Evolutionary conservation across 2,329 filamentous ascomycete genomes (phyloP).

Genomic region (Bimuria novae-zelandiae): DNA sequence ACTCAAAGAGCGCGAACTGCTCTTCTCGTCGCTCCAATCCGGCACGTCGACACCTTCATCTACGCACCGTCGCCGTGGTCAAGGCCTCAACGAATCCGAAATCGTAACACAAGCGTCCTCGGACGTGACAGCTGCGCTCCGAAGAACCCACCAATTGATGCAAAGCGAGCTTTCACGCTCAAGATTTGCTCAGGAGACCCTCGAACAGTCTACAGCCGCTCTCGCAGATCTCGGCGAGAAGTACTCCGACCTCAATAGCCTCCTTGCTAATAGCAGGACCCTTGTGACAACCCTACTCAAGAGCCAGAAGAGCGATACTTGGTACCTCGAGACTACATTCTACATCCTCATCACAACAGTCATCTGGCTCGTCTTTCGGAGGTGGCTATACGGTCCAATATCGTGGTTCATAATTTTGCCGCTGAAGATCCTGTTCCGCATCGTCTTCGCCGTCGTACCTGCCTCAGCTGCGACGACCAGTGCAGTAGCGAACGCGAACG

Average conservation of each 20-base stretch:
- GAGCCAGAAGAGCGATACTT: conserved; percentile 95
- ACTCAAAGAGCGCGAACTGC: conserved; percentile 73
- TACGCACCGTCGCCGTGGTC: conserved; percentile 43
- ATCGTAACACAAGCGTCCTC: conserved; percentile 74
- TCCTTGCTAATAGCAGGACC: conserved; percentile 74
- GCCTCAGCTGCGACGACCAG: conserved; percentile 29
- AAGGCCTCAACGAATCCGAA: conserved; percentile 69
- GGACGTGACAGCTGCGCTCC: conserved; percentile 82
- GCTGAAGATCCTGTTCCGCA: conserved; percentile 67
- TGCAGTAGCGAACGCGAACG: conserved; percentile 17
- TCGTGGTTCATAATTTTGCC: conserved; percentile 91
- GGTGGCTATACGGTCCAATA: conserved; percentile 83
- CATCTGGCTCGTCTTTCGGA: conserved; percentile 82
- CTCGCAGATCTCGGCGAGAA: conserved; percentile 79
- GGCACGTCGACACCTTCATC: conserved; percentile 41
- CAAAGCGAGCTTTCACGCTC: conserved; percentile 82
- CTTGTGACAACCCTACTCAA: conserved; percentile 78
- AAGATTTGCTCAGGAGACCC: conserved; percentile 85
- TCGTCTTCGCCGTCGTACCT: conserved; percentile 61
- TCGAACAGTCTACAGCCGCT: conserved; percentile 81
- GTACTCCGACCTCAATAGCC: conserved; percentile 77
- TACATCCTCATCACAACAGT: conserved; percentile 80
- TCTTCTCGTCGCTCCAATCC: conserved; percentile 68
- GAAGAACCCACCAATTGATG: conserved; percentile 86
- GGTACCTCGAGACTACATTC: conserved; percentile 92